These are phyloP conservation scores for Phytophthora pseudosyringae DNA, from an alignment of 352 stramenopile species.

Conservation along the genomic window DNA sequence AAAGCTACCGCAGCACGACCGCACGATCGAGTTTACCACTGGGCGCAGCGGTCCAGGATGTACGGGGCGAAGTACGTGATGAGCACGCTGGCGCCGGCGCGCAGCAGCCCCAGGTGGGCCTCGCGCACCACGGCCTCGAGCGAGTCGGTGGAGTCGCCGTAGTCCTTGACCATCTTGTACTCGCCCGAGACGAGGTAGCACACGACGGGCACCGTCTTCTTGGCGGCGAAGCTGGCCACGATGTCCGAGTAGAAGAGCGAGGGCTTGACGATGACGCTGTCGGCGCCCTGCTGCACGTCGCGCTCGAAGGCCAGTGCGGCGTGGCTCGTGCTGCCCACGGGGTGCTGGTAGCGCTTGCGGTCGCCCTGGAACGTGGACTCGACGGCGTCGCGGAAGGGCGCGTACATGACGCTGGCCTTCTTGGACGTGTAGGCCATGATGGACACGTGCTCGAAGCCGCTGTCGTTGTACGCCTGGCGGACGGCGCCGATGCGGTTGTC, in stretches of 20 bases:
- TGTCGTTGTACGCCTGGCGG: conserved; percentile 93
- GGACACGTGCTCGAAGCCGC: conserved; percentile 97
- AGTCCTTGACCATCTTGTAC: conserved; percentile 99
- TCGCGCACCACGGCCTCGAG: conserved; percentile 88
- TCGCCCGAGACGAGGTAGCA: conserved; percentile 99
- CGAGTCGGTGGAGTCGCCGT: conserved; percentile 81
- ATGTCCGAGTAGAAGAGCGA: conserved; percentile 99
- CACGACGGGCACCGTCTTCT: conserved; percentile 94
- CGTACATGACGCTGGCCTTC: conserved; percentile 96
- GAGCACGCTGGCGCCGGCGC: conserved; percentile 97
- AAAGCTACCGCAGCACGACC: background rate
- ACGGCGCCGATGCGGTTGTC: conserved; percentile 97
- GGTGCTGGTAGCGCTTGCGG: conserved; percentile 98
- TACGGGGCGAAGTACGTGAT: conserved; percentile 98
- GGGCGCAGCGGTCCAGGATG: conserved; percentile 83
- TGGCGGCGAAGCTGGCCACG: conserved; percentile 93
- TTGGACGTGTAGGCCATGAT: conserved; percentile 99
- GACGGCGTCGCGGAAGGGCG: conserved; percentile 97
- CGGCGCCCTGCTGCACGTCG: conserved; percentile 92
- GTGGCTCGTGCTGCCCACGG: conserved; percentile 84
- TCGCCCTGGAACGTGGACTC: conserved; percentile 96
- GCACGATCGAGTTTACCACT: conserved; percentile 58
- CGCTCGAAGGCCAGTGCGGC: conserved; percentile 79
- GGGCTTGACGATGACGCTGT: conserved; percentile 99
- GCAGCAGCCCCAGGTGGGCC: conserved; percentile 79